Evolutionary conservation across 352 stramenopile genomes (phyloP).

Genomic region (Phytophthora brassicae): DNA sequence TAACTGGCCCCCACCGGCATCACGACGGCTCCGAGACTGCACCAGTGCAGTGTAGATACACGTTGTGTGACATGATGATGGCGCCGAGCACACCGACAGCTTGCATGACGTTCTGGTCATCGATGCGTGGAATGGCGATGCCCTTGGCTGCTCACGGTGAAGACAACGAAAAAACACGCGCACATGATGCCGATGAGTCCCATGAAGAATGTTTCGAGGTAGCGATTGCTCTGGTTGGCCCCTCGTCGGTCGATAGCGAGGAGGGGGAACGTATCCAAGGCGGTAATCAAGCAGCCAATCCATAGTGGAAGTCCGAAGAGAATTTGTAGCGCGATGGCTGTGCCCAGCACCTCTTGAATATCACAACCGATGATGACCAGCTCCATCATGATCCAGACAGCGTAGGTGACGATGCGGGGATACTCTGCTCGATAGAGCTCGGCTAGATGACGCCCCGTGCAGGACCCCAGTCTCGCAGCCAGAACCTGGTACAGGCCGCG

Average conservation of each 20-base stretch:
- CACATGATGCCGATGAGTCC: slow-evolving; percentile 90
- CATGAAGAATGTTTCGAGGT: slow-evolving; percentile 88
- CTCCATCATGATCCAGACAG: slow-evolving; percentile 85
- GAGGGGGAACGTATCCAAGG: slow-evolving; percentile 78
- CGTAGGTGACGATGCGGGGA: slow-evolving; percentile 45
- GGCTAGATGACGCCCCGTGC: slow-evolving; percentile 84
- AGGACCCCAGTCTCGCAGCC: slow-evolving; percentile 82
- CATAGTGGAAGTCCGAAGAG: slow-evolving; percentile 72
- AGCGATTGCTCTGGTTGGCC: slow-evolving; percentile 35
- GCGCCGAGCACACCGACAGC: slow-evolving; percentile 86
- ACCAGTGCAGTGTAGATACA: slow-evolving; percentile 94
- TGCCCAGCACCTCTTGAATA: slow-evolving; percentile 83
- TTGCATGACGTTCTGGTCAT: slow-evolving; percentile 63
- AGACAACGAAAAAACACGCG: slow-evolving; percentile 89
- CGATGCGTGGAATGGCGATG: slow-evolving; percentile 65
- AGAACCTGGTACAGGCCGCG: slow-evolving; percentile 89
- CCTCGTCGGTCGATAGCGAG: slow-evolving; percentile 40
- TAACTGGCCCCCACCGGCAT: slow-evolving; percentile 12
- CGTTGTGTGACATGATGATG: slow-evolving; percentile 96
- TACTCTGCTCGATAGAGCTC: slow-evolving; percentile 72
- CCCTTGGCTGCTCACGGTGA: slow-evolving; percentile 77
- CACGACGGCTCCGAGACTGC: slow-evolving; percentile 38
- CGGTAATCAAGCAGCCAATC: slow-evolving; percentile 72
- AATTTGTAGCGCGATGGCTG: slow-evolving; percentile 79
- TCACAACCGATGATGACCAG: slow-evolving; percentile 88